These are phyloP conservation scores for Stagonosporopsis vannaccii DNA, from an alignment of 2,329 filamentous ascomycete genomes.

Conservation along the genomic window DNA sequence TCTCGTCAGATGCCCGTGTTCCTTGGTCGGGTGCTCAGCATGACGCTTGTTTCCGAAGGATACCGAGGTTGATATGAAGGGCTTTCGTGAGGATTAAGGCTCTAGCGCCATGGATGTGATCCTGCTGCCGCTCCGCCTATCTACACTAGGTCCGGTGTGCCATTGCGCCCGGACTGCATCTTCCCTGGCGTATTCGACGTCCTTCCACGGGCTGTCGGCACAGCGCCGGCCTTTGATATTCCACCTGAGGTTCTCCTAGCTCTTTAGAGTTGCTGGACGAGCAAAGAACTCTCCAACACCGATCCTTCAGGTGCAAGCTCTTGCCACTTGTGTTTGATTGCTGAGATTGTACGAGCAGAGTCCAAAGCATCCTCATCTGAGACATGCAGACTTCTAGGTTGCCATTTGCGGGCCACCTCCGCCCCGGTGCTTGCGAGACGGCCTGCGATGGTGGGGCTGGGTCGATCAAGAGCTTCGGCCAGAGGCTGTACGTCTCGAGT, in stretches of 20 bases:
- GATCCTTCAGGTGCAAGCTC: neutral
- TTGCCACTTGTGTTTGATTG: neutral
- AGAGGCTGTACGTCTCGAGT: neutral
- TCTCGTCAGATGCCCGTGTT: neutral
- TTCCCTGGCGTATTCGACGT: neutral
- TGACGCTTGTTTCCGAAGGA: neutral
- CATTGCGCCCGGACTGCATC: neutral
- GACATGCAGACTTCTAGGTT: neutral
- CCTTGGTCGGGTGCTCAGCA: neutral
- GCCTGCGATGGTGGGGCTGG: neutral
- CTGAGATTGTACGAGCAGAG: neutral
- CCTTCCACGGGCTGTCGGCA: neutral
- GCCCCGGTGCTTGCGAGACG: neutral
- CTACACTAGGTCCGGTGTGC: neutral
- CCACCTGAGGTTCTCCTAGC: neutral
- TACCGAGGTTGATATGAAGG: neutral
- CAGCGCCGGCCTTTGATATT: neutral
- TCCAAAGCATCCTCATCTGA: neutral
- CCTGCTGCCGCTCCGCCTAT: neutral
- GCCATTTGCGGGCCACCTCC: neutral
- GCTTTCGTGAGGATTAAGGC: neutral
- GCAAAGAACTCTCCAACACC: neutral
- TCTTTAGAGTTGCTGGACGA: neutral
- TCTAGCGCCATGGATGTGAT: neutral
- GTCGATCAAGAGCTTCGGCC: neutral